Evolutionary conservation across 1,284 basidiomycete genomes (phyloP).

Genomic region (Ustilago sp.): DNA sequence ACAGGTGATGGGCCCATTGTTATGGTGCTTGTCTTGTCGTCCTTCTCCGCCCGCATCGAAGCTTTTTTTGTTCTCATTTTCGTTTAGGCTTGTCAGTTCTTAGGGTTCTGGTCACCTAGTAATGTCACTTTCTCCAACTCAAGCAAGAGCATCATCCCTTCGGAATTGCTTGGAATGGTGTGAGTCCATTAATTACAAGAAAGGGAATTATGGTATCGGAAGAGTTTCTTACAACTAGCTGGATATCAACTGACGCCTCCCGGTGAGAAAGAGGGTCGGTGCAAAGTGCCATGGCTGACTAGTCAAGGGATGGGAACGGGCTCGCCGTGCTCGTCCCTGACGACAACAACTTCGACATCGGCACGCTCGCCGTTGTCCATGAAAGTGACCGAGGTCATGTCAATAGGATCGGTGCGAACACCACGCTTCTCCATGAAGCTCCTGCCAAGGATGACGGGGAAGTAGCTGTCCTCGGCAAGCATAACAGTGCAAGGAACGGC

Average conservation of each 20-base stretch:
- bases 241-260: neutral
- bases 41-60: neutral
- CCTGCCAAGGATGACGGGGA: slow-evolving; percentile 93
- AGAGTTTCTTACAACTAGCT: neutral
- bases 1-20: neutral
- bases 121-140: slow-evolving; percentile 7
- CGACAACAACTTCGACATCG: slow-evolving; percentile 69
- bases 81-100: neutral
- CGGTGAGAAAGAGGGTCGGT: neutral
- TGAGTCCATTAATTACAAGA: slow-evolving; percentile 32
- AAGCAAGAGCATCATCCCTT: slow-evolving; percentile 1
- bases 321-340: slow-evolving; percentile 68
- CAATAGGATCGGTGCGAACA: slow-evolving; percentile 74
- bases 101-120: neutral
- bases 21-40: neutral
- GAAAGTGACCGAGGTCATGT: slow-evolving; percentile 87
- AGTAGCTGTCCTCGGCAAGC: slow-evolving; percentile 92
- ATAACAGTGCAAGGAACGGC: slow-evolving; percentile 73
- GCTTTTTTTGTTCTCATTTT: neutral
- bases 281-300: neutral
- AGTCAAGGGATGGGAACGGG: slow-evolving; percentile 66
- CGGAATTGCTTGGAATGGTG: neutral
- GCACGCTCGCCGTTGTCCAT: slow-evolving; percentile 89
- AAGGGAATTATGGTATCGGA: slow-evolving; percentile 26
- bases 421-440: slow-evolving; percentile 92